phyloP scores from a whole-genome alignment of 495 filamentous ascomycete species.

The Bombardia bombarda region DNA sequence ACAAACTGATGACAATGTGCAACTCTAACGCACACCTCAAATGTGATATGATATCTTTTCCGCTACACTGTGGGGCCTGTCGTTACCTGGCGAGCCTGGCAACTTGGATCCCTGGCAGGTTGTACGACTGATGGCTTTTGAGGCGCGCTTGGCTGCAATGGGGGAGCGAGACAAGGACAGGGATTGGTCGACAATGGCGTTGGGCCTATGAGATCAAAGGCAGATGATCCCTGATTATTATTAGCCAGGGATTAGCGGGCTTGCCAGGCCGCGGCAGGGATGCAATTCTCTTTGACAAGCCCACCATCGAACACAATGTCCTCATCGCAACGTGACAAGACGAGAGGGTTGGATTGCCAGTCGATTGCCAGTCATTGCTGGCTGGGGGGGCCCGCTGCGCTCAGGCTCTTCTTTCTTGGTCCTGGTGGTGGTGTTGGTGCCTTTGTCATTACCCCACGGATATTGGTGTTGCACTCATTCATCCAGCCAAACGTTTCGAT shows the following conservation, averaged over 20 bases:
- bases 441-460: slow-evolving; percentile 3
- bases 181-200: slow-evolving; percentile 4
- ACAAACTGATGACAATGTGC: too few relatives aligned
- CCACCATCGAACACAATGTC: slow-evolving; percentile 9
- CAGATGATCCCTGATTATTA: slow-evolving; percentile 15
- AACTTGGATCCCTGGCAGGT: background rate
- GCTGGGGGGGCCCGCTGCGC: background rate
- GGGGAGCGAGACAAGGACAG: slow-evolving; percentile 10
- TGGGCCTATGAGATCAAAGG: slow-evolving; percentile 10
- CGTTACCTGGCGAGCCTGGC: too few relatives aligned
- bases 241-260: slow-evolving; percentile 16
- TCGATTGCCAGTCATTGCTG: too few relatives aligned
- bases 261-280: slow-evolving; percentile 10
- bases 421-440: too few relatives aligned
- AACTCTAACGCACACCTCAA: too few relatives aligned
- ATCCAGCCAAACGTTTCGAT: too few relatives aligned
- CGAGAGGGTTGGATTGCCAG: background rate
- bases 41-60: too few relatives aligned
- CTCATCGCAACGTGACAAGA: slow-evolving; percentile 6
- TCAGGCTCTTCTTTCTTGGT: background rate
- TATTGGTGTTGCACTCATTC: background rate
- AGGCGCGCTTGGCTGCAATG: slow-evolving; percentile 11
- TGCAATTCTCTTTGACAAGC: slow-evolving; percentile 11
- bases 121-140: slow-evolving; percentile 3
- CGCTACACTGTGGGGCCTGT: too few relatives aligned